Evolutionary conservation across 805 yeast species (phyloP).

Genomic region (Wickerhamomyces alni): DNA sequence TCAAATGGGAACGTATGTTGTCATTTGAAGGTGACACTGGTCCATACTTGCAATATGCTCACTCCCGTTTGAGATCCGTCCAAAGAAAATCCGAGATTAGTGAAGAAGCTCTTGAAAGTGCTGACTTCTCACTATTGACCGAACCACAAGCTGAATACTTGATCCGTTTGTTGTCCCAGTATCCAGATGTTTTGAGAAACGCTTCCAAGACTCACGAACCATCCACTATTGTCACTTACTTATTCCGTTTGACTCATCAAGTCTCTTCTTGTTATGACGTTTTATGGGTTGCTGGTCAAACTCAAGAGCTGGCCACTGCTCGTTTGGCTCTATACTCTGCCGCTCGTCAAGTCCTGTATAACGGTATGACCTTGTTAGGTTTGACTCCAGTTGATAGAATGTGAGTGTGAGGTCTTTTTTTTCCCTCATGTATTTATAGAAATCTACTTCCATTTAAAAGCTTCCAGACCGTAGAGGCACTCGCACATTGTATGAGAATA

Average conservation of each 20-base stretch:
- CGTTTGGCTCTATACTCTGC: conserved; percentile 87
- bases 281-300: conserved; percentile 96
- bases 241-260: conserved; percentile 87
- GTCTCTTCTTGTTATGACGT: conserved; percentile 95
- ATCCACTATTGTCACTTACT: conserved; percentile 86
- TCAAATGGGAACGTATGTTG: conserved; percentile 97
- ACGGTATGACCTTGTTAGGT: conserved; percentile 87
- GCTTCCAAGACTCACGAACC: conserved; percentile 88
- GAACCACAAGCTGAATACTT: conserved; percentile 70
- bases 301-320: conserved; percentile 76
- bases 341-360: conserved; percentile 82
- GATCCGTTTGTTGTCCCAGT: conserved; percentile 76
- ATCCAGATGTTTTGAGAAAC: conserved; percentile 82
- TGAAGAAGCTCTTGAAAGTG: conserved; percentile 35
- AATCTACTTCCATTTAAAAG: no score
- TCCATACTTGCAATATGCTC: conserved; percentile 97
- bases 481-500: no score
- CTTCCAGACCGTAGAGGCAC: no score
- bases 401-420: conserved; percentile 31
- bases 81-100: conserved; percentile 72
- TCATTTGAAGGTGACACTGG: conserved; percentile 99
- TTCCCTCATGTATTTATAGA: neutral
- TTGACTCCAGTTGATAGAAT: conserved; percentile 98
- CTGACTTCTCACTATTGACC: conserved; percentile 55
- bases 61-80: conserved; percentile 91